phyloP scores from a whole-genome alignment of 257 asterid species.

The Nicotiana sylvestris region DNA sequence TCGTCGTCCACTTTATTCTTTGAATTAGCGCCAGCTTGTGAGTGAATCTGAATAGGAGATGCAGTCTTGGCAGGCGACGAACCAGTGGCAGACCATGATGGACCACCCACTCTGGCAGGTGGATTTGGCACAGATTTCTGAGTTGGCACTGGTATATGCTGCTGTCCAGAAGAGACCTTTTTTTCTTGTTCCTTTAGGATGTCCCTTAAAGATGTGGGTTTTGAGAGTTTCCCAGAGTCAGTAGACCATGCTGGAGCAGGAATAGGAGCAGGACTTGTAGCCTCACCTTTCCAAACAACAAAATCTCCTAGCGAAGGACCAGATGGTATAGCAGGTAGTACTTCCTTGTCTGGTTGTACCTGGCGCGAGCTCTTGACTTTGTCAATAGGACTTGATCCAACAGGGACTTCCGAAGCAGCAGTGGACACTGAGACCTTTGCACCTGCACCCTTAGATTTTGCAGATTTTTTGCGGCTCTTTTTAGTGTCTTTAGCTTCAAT shows the following conservation, averaged over 20 bases:
- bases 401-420: constrained; percentile 38
- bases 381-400: constrained; percentile 56
- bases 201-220: constrained; percentile 84
- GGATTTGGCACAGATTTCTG: constrained; percentile 57
- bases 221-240: constrained; percentile 58
- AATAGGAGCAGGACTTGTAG: constrained; percentile 42
- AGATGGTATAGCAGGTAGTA: constrained; percentile 62
- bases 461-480: constrained; percentile 82
- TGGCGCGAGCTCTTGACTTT: constrained; percentile 55
- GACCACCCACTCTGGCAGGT: constrained; percentile 51
- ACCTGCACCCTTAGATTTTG: constrained; percentile 66
- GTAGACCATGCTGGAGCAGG: constrained; percentile 87
- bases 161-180: constrained; percentile 40
- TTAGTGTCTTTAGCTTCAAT: constrained; percentile 91
- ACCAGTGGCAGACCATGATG: constrained; percentile 59
- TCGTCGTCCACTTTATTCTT: constrained; percentile 77
- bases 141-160: constrained; percentile 43
- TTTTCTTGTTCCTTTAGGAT: constrained; percentile 82
- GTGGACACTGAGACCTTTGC: constrained; percentile 46
- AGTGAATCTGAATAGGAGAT: constrained; percentile 44
- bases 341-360: constrained; percentile 69
- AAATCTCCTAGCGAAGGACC: constrained; percentile 96
- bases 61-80: constrained; percentile 68
- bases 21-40: constrained; percentile 41
- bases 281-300: constrained; percentile 84